Conservation (phyloP, 2,329 filamentous ascomycete species). For the Zopfia rhizophila region DNA sequence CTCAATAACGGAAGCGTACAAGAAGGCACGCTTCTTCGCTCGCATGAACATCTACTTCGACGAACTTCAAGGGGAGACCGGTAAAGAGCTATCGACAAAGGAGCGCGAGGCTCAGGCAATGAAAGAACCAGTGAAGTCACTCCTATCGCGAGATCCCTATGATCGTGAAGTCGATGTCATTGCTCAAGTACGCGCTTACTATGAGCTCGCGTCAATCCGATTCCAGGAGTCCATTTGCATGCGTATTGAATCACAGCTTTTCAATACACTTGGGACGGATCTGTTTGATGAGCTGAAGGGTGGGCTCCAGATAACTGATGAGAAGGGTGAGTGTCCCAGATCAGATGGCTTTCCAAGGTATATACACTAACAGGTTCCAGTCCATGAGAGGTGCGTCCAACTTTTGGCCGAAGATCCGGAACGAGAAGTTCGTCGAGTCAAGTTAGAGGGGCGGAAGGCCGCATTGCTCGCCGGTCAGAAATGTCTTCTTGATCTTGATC, state of each 20-base stretch:
- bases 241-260: conserved; percentile 51
- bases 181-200: conserved; percentile 74
- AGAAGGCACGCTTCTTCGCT: conserved; percentile 31
- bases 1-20: conserved; percentile 30
- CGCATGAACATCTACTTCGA: conserved; percentile 42
- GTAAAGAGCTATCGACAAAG: conserved; percentile 18
- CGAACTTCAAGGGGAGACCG: conserved; percentile 21
- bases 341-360: not conserved
- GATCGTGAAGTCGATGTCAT: conserved; percentile 70
- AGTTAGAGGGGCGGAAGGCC: conserved; percentile 36
- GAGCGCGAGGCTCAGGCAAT: conserved; percentile 44
- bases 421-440: conserved; percentile 35
- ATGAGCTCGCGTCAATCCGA: conserved; percentile 71
- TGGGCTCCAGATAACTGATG: conserved; percentile 32
- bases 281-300: conserved; percentile 38
- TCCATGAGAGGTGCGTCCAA: conserved; percentile 18
- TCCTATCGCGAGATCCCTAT: conserved; percentile 68
- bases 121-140: conserved; percentile 30
- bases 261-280: conserved; percentile 32
- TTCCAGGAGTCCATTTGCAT: conserved; percentile 67
- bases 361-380: conserved; percentile 13
- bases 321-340: conserved; percentile 28
- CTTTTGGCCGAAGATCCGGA: conserved; percentile 49
- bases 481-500: conserved; percentile 21
- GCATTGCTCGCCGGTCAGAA: conserved; percentile 40